phyloP scores from a whole-genome alignment of 106 monocot species.

The Platanthera guangdongensis region DNA sequence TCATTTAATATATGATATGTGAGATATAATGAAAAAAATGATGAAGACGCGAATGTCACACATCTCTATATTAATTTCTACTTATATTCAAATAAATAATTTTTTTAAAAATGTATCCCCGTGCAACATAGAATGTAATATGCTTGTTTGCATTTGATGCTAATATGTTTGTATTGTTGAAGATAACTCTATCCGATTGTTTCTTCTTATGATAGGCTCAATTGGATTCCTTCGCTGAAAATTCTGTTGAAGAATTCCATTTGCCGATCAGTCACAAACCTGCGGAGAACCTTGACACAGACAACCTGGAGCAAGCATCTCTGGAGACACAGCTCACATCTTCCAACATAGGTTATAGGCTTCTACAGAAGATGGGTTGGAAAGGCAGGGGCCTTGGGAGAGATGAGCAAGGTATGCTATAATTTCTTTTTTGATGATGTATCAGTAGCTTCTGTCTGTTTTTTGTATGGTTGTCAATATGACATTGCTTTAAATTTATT shows the following conservation, averaged over 20 bases:
- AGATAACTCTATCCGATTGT: background rate
- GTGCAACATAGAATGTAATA: background rate
- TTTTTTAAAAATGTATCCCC: no score
- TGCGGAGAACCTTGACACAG: slow-evolving; percentile 81
- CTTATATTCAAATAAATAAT: no score
- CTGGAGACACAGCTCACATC: slow-evolving; percentile 82
- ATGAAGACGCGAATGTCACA: no score
- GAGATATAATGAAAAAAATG: no score
- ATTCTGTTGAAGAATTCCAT: slow-evolving; percentile 61
- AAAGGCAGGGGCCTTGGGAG: slow-evolving; percentile 98
- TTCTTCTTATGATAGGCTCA: slow-evolving; percentile 18
- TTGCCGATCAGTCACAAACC: slow-evolving; percentile 80
- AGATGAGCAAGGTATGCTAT: slow-evolving; percentile 81
- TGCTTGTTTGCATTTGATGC: slow-evolving; percentile 2
- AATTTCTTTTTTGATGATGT: background rate
- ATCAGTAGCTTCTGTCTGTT: background rate
- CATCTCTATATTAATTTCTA: no score
- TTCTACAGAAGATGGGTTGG: slow-evolving; percentile 99
- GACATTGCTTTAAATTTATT: background rate
- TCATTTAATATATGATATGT: no score
- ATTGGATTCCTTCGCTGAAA: slow-evolving; percentile 17
- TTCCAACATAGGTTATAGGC: slow-evolving; percentile 84
- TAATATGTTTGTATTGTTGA: background rate
- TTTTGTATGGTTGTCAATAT: background rate
- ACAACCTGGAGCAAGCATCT: slow-evolving; percentile 87